These are phyloP conservation scores for Trichoderma pleuroti DNA, from an alignment of 2,329 filamentous ascomycete genomes.

Conservation along the genomic window DNA sequence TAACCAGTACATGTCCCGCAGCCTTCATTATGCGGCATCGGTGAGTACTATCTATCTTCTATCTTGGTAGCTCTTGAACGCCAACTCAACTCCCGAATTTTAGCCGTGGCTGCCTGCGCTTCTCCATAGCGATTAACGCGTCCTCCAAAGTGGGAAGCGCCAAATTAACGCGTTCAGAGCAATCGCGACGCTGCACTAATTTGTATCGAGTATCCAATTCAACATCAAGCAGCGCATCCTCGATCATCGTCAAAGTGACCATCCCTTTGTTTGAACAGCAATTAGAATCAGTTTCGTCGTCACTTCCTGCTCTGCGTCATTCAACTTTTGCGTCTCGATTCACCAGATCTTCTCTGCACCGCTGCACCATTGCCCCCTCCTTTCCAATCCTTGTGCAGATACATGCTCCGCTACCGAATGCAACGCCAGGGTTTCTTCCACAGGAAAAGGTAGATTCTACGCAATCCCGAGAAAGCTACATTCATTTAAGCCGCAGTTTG, in stretches of 20 bases:
- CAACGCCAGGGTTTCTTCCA: not conserved
- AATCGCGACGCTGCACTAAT: constrained; percentile 1
- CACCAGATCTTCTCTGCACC: not conserved
- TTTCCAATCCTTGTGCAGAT: not conserved
- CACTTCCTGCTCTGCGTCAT: not conserved
- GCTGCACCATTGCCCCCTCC: not conserved
- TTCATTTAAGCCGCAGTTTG: not conserved
- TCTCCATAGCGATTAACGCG: constrained; percentile 8
- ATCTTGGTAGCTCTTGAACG: not conserved
- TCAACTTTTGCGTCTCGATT: not conserved
- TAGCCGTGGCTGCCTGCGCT: not conserved
- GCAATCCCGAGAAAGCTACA: not conserved
- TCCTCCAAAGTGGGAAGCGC: not conserved
- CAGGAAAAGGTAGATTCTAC: not conserved
- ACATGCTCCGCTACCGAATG: not conserved
- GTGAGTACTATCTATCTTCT: not conserved
- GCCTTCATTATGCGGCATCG: not conserved
- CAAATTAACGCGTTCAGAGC: constrained; percentile 14
- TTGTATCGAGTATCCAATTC: not conserved
- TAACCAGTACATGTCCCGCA: not conserved
- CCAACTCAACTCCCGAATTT: not conserved
- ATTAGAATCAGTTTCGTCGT: not conserved
- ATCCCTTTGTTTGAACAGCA: not conserved
- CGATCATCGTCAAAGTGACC: not conserved
- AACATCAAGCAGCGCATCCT: not conserved